phyloP scores from a whole-genome alignment of 202 grass and related monocot genomes.

The Saccharum hybrid region DNA sequence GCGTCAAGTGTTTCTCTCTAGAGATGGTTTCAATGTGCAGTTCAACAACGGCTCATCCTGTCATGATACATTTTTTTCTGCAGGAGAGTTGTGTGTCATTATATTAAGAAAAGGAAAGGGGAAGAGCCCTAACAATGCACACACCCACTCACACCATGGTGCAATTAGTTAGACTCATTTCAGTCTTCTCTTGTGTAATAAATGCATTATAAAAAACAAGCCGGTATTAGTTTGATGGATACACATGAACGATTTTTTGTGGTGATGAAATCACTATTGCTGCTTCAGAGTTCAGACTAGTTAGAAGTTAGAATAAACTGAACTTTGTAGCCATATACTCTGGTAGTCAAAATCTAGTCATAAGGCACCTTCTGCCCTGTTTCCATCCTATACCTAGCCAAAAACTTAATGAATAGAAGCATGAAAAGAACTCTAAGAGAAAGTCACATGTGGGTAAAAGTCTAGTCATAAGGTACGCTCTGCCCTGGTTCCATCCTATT shows the following conservation, averaged over 20 bases:
- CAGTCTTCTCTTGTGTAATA: neutral
- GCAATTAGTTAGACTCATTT: neutral
- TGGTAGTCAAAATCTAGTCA: neutral
- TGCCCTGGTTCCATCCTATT: neutral
- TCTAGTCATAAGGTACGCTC: neutral
- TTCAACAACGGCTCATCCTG: conserved; percentile 17
- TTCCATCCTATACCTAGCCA: neutral
- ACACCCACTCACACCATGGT: too few relatives aligned
- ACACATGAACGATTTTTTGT: neutral
- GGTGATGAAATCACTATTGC: neutral
- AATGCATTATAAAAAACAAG: neutral
- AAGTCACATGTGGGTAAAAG: conserved; percentile 26
- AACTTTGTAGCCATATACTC: neutral
- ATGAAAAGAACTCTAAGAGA: neutral
- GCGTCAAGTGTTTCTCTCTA: neutral
- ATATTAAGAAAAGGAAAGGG: too few relatives aligned
- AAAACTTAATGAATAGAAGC: neutral
- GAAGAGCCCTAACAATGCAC: too few relatives aligned
- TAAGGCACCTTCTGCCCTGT: neutral
- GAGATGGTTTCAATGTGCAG: neutral
- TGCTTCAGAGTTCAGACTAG: neutral
- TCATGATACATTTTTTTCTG: neutral
- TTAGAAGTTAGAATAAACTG: neutral
- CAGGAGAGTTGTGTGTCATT: too few relatives aligned
- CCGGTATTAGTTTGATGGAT: neutral